Conservation (phyloP, 1,139 yeast genomes). For the Williopsis jadinii region DNA sequence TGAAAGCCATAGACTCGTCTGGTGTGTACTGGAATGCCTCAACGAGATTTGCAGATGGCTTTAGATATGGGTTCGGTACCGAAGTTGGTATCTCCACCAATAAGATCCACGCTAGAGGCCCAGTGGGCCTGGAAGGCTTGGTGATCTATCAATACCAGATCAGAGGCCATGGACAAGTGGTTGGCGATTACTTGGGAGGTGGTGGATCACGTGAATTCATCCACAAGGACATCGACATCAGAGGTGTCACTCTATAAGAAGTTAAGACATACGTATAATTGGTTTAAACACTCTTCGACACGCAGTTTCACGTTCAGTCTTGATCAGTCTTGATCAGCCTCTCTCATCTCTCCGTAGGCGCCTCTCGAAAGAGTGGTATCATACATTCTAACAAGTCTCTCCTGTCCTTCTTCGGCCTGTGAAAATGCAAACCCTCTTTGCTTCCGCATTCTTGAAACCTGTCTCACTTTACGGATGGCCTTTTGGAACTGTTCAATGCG, state of each 20-base stretch:
- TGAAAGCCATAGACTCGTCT: conserved; percentile 86
- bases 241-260: conserved; percentile 4
- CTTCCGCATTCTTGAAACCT: conserved; percentile 95
- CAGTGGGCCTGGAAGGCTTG: conserved; percentile 95
- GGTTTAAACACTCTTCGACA: too few species aligned
- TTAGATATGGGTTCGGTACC: conserved; percentile 96
- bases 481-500: conserved; percentile 95
- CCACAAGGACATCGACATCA: conserved; percentile 53
- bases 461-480: conserved; percentile 95
- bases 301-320: too few species aligned
- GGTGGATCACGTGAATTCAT: conserved; percentile 81
- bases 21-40: conserved; percentile 99
- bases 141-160: conserved; percentile 93
- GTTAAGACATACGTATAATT: not conserved
- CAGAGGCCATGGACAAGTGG: conserved; percentile 88
- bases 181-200: conserved; percentile 85
- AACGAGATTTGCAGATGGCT: conserved; percentile 97
- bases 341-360: conserved; percentile 44
- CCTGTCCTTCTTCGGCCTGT: conserved; percentile 91
- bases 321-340: conserved; percentile 20
- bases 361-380: conserved; percentile 75
- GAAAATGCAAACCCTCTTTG: conserved; percentile 99
- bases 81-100: conserved; percentile 98
- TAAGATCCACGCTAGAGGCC: conserved; percentile 97
- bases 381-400: conserved; percentile 83